Base-by-base conservation (phyloP, 495 filamentous ascomycete genomes). In the Xylaria venustula region DNA sequence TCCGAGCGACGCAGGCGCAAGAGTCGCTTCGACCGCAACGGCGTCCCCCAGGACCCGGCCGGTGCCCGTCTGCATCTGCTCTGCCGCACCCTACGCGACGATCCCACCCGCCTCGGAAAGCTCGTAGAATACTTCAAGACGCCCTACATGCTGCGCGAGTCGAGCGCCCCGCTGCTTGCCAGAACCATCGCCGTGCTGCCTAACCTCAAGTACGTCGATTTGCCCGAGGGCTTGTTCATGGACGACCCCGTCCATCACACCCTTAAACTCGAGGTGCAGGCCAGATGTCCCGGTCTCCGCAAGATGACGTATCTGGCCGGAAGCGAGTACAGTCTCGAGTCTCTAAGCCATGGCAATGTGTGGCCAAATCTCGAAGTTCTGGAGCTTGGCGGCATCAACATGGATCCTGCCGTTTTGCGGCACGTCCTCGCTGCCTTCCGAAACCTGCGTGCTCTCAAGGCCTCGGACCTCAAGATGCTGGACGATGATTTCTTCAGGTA, bases 131-230 rank as follows among this genome's bases (percentile, higher is more conserved):
- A 87, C 56, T 77, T 98, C 54, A 93, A 96, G 76, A 88, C 90
- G 66, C 90, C 94, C n/a, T 98, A 97, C 72, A 97, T 97, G 94
- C 88, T 91, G 46, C 87, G 94, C 44, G 93, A 97, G 74, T 88
- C 88, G 7, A 89, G 84, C 77, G 92, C 92, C 71, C 80, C 89
- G 36, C 88, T 91, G 58, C 83, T 97, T 53, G 94, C 94, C 15
- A 85, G 91, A 44, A 90, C 88, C 20, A 87, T 97, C 37, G 90
- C 90, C 34, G 89, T 94, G 0, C 77, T 90, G n/a, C 90, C 90
- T 19, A 88, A 92, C 62, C 80, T 98, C 3, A 88, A 85, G 68
- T 97, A 93, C 71, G 88, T 97, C 61, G 94, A 98, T 74, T 79
- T 98, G 14, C 93, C 94, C 7, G 89, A 92, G 64, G 92, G 91